Base-by-base conservation (phyloP, 768 basidiomycete species). In the Termitomyces eurrhizus region DNA sequence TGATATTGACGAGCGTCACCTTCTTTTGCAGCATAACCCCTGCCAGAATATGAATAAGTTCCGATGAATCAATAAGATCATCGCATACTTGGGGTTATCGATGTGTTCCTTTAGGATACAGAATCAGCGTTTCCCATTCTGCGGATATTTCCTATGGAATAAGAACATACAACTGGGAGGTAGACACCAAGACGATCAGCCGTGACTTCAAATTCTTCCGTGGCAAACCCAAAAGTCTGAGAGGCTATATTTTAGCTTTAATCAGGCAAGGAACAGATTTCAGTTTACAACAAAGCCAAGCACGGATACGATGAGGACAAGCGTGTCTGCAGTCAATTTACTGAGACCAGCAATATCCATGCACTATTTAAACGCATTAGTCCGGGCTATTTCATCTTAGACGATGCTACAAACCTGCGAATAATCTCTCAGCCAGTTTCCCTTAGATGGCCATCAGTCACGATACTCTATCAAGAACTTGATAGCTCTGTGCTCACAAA, bases 181-280 rank as follows among this genome's bases (percentile, higher is more conserved):
- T 91, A 91, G n/a, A 88, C 87, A 2, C 88, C 88, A 18, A 92
- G 79, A 53, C 88, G 81, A 52, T 89, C 87, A 36, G 83, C 74
- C 11, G 88, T 91, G 33, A 91, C 85, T 74, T 90, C 77, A 61
- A 88, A 90, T 72, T 88, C 85, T 60, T 79, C 79, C 4, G 87
- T 86, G 13, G 85, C 82, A 61, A 82, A 85, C 36, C 84, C 85
- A 64, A 85, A 86, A 0, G 83, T 83, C 84, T 86, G 64, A 8
- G 42, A 36, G 21, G 7, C 36, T 16, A 55, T 33, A 24, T 36
- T 48, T 5, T 41, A 45, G 26, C n/a, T n/a, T 39, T 54, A 14
- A 16, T 4, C 11, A 39, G n/a, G 2, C 9, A 42, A 29, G 8
- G 45, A 8, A 24, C 18, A 29, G 42, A 21, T 18, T 18, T 24